Evolutionary conservation across 1,284 basidiomycete genomes (phyloP).

Genomic region (Fistulinella staudtii): DNA sequence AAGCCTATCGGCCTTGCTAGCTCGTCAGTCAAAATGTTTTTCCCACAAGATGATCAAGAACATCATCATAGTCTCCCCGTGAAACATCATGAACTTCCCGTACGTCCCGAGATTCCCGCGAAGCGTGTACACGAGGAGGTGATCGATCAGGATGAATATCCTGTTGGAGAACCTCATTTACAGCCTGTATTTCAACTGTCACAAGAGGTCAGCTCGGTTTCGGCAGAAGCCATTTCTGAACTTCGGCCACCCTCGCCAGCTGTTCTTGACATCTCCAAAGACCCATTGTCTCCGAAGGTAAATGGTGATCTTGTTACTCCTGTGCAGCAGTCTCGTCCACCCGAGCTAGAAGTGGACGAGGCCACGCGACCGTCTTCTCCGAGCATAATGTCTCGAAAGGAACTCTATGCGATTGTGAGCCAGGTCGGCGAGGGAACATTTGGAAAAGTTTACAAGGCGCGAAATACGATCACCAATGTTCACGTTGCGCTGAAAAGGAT

Average conservation of each 20-base stretch:
- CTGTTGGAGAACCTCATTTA: conserved; percentile 3
- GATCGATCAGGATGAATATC: conserved; percentile 21
- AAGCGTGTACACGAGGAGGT: conserved; percentile 31
- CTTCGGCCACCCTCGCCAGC: conserved; percentile 15
- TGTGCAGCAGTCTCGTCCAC: conserved; percentile 16
- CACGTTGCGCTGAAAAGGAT: conserved; percentile 95
- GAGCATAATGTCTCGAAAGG: conserved; percentile 38
- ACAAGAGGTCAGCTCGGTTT: conserved; percentile 11
- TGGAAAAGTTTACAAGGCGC: conserved; percentile 98
- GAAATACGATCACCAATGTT: conserved; percentile 69
- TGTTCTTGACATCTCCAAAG: conserved; percentile 19
- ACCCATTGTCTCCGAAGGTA: conserved; percentile 23
- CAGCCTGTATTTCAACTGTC: conserved; percentile 1
- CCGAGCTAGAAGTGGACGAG: conserved; percentile 27
- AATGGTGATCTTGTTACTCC: conserved; percentile 21
- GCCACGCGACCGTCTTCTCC: conserved; percentile 35
- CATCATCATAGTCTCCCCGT: conserved; percentile 13
- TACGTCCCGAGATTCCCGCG: conserved; percentile 23
- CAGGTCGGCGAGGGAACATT: conserved; percentile 99
- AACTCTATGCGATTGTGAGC: conserved; percentile 83
- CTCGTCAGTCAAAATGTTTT: conserved; percentile 65
- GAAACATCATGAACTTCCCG: conserved; percentile 12
- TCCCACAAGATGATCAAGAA: conserved; percentile 61
- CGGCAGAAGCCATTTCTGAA: conserved; percentile 12
- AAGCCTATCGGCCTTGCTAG: conserved; percentile 57